Conservation (phyloP, 106 monocot genomes). For the Gastrodia elata region DNA sequence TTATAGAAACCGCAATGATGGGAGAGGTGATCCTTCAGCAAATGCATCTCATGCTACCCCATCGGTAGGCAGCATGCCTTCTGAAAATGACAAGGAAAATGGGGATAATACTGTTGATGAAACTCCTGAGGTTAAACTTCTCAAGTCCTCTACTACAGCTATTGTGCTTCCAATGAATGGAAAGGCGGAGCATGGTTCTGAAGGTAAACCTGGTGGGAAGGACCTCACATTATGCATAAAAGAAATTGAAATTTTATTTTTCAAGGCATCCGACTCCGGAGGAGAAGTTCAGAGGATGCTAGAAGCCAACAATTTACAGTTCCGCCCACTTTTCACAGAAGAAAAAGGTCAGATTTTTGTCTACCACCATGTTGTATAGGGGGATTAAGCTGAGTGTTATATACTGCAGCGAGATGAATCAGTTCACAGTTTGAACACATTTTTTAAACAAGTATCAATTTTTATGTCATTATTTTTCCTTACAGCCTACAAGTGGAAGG, state of each 20-base stretch:
- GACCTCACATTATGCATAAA: conserved; percentile 56
- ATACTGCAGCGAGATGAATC: not conserved
- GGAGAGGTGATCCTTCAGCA: conserved; percentile 13
- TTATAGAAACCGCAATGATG: conserved; percentile 57
- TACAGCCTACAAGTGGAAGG: conserved; percentile 45
- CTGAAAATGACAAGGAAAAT: conserved; percentile 25
- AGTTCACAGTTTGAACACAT: not conserved
- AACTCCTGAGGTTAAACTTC: conserved; percentile 24
- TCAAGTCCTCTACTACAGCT: conserved; percentile 12
- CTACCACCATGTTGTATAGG: not conserved
- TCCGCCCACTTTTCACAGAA: conserved; percentile 41
- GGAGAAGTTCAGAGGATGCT: conserved; percentile 94
- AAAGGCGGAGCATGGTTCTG: conserved; percentile 24
- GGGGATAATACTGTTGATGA: conserved; percentile 22
- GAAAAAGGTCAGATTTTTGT: conserved; percentile 34
- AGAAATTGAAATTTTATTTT: conserved; percentile 77
- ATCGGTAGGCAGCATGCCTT: conserved; percentile 1
- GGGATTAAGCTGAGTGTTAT: not conserved
- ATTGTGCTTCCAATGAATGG: conserved; percentile 29
- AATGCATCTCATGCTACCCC: conserved; percentile 9
- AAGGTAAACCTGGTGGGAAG: conserved; percentile 24
- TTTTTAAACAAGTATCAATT: not conserved
- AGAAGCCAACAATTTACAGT: conserved; percentile 70
- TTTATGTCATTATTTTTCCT: not conserved
- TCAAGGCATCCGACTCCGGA: conserved; percentile 78